These are phyloP conservation scores for Punctularia strigosozonata DNA, from an alignment of 768 basidiomycete species.

Conservation along the genomic window DNA sequence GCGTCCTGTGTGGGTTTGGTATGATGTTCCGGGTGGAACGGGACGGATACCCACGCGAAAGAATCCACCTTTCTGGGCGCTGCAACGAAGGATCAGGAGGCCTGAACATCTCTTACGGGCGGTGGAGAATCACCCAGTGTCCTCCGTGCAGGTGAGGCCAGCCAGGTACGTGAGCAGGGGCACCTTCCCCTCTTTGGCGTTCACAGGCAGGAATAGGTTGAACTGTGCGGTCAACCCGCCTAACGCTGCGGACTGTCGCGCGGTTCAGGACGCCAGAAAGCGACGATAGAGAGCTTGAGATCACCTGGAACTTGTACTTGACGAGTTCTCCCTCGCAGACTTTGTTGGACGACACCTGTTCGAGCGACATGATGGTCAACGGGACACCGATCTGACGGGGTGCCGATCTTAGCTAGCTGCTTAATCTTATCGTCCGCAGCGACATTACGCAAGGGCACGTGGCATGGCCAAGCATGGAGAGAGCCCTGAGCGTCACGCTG, in stretches of 20 bases:
- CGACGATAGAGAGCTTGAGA: slow-evolving; percentile 9
- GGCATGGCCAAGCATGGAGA: too few species aligned
- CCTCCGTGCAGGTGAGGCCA: slow-evolving; percentile 84
- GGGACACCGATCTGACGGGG: too few species aligned
- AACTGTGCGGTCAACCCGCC: slow-evolving; percentile 66
- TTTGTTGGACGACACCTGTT: slow-evolving; percentile 67
- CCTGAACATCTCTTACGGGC: too few species aligned
- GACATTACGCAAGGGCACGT: too few species aligned
- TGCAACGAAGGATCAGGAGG: too few species aligned
- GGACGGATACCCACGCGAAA: too few species aligned
- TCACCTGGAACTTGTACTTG: slow-evolving; percentile 82
- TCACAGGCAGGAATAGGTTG: slow-evolving; percentile 80
- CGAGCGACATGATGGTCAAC: slow-evolving; percentile 29
- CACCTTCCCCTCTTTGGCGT: slow-evolving; percentile 35
- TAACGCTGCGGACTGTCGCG: slow-evolving; percentile 49
- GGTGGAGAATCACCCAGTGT: slow-evolving; percentile 59
- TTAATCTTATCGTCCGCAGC: too few species aligned
- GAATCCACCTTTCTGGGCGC: slow-evolving; percentile 91
- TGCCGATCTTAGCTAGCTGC: too few species aligned
- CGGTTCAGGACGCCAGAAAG: background rate
- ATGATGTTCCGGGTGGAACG: too few species aligned
- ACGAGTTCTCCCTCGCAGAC: slow-evolving; percentile 68
- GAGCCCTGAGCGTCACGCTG: too few species aligned
- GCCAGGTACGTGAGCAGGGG: slow-evolving; percentile 80
- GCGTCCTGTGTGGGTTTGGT: too few species aligned